Evolutionary conservation across 768 basidiomycete species (phyloP), one percentile per base, ranked within the genome.

Genomic region (Mycena albidolilacea): DNA sequence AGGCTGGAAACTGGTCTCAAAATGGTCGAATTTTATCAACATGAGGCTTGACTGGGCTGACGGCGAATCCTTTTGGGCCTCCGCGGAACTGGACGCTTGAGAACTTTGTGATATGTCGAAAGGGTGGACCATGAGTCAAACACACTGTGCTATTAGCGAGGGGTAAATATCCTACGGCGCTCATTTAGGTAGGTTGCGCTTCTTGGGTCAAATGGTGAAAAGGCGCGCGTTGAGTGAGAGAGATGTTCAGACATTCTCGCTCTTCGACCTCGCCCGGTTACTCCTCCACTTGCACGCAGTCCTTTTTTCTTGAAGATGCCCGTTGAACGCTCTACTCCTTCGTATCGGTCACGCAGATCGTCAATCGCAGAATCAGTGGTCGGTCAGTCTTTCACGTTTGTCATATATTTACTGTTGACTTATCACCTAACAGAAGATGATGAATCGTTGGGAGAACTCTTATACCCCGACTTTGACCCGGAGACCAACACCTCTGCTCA

Each of bases 311-410:
- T 60, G 35, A 62, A 37, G 35, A 77, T 77, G 75, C 72, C 76
- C 39, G 60, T 64, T 52, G 73, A 61, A 68, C 67, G 67, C 57
- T 77, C 66, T 60, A 64, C 74, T 55, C 35, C 76, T 54, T 69
- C 77, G 55, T 85, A 87, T 63, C 84, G 81, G 70, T 89, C 88
- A 35, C 85, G 86, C 50, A 80, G 87, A 58, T 78, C 87, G 19
- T 87, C 86, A 14, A 82, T 79, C 68, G 85, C 82, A 77, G 80
- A 68, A 12, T 1, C 38, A 17, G 58, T 58, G 21, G 58, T 41
- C 12, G 72, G 72, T 73, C 39, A 19, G 62, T 65, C 52, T 39
- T 44, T 43, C 23, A 17, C 64, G 7, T 12, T 44, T 35, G 23
- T 57, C 21, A 30, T 30, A 30, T 68, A 8, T 41, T 57, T 61